Evolutionary conservation across 1,284 basidiomycete genomes (phyloP).

Genomic region (Cryptococcus floricola): DNA sequence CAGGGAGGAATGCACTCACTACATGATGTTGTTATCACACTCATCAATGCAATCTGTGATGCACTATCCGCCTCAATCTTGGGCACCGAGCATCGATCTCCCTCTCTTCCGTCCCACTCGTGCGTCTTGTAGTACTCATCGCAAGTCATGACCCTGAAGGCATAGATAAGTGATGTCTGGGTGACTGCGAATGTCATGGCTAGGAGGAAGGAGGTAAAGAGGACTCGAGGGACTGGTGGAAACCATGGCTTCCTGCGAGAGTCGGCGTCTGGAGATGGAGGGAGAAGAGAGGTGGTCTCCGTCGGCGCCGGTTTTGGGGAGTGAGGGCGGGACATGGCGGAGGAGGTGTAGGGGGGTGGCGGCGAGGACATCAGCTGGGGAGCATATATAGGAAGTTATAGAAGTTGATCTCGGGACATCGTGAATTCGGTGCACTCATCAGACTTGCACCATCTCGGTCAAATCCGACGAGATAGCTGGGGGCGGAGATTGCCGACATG

Average conservation of each 20-base stretch:
- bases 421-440: too few relatives aligned
- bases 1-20: constrained; percentile 24
- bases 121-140: constrained; percentile 40
- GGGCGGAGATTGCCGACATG: too few relatives aligned
- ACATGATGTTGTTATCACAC: constrained; percentile 21
- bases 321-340: neutral
- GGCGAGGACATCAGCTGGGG: too few relatives aligned
- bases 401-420: too few relatives aligned
- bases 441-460: too few relatives aligned
- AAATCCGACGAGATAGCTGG: too few relatives aligned
- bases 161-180: constrained; percentile 45
- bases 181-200: constrained; percentile 40
- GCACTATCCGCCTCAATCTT: constrained; percentile 36
- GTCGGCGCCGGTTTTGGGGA: neutral
- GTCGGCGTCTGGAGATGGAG: neutral
- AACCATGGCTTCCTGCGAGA: constrained; percentile 6
- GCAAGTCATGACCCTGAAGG: constrained; percentile 42
- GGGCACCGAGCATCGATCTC: constrained; percentile 35
- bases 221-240: constrained; percentile 31
- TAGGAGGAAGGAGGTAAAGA: constrained; percentile 36
- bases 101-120: constrained; percentile 7
- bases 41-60: constrained; percentile 34
- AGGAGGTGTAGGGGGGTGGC: neutral
- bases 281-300: neutral
- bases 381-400: too few relatives aligned